Base-by-base conservation (phyloP, 768 basidiomycete genomes). In the Lactarius deliciosus region DNA sequence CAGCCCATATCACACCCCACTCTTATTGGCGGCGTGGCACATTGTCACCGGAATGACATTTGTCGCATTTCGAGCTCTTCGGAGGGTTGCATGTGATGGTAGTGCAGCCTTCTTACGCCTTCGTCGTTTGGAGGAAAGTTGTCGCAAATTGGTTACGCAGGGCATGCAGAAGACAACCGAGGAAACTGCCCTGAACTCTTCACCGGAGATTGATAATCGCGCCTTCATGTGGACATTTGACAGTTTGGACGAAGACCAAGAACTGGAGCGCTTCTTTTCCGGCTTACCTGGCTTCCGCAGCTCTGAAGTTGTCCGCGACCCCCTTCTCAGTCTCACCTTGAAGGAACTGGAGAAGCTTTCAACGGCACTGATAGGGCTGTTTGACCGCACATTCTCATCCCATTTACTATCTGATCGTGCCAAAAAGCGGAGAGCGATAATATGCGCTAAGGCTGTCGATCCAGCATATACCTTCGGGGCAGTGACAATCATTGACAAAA, bases 211-310 rank as follows among this genome's bases (percentile, higher is more conserved):
- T 13, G 47, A 47, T 13, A 11, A n/a, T 22, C 47, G 18, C n/a
- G 47, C n/a, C 1, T 47, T 47, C 11, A 7, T 47, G n/a, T 47
- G 47, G 47, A 47, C 47, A 4, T 47, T 47, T 13, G n/a, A 47
- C n/a, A 47, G n/a, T 22, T 13, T 47, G n/a, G 47, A 47, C 10
- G 47, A 47, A 47, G 47, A 47, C 10, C n/a, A 22, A 4, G 47
- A 47, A 47, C 47, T 47, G 47, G n/a, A 22, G 47, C 47, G 47
- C 10, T 47, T 47, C 47, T 47, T 47, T 11, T 47, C 47, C 3
- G 47, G 47, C 47, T 47, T 47, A 47, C 47, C 47, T 22, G 47
- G 47, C 47, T 47, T 47, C 47, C 47, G 47, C n/a, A 47, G 9
- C 47, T 47, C 47, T 4, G 16, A 22, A 47, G 47, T 47, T 3